Base-by-base conservation (phyloP, 805 yeast genomes). In the Wickerhamiella occidentalis region DNA sequence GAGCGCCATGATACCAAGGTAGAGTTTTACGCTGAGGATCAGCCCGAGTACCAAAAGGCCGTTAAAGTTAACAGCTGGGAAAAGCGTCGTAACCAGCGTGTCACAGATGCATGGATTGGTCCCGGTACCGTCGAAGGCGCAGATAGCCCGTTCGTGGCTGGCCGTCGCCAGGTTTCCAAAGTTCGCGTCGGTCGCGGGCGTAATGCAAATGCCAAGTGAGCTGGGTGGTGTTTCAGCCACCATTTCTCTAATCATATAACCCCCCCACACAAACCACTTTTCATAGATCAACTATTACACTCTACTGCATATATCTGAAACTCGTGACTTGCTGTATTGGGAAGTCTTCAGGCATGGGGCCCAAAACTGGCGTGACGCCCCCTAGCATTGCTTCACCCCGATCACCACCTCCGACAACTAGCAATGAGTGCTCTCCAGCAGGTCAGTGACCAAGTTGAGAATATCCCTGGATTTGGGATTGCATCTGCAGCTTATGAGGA, bases 41-140 rank as follows among this genome's bases (percentile, higher is more conserved):
- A 92, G 69, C 85, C 83, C 60, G 98, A 92, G 65, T 92, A 92
- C 64, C 77, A 78, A 55, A 80, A 82, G 64, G 95, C 95, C 1
- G 63, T 90, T 52, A 87, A 87, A 63, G 81, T 85, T 59, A 94
- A 88, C 49, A 80, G 80, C 40, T 86, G 96, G 94, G 82, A 80
- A 57, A 76, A 84, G 60, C 75, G 84, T 59, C 83, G 85, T 59
- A 85, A 85, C 58, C 96, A 88, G 60, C 88, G 88, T 54, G 71
- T 83, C 51, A 68, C 87, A 54, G 80, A 82, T 56, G 86, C 85
- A 58, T 92, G 94, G 82, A 80, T 88, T 46, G 96, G 96, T 15
- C 95, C 95, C n/a, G 92, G 92, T 5, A 79, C 87, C 48, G 74
- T 74, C 22, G 96, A 48, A 85, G 82, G 66, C 58, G 79, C 79